Conservation (phyloP, 345 rosid species). For the Citrus cavaleriei region DNA sequence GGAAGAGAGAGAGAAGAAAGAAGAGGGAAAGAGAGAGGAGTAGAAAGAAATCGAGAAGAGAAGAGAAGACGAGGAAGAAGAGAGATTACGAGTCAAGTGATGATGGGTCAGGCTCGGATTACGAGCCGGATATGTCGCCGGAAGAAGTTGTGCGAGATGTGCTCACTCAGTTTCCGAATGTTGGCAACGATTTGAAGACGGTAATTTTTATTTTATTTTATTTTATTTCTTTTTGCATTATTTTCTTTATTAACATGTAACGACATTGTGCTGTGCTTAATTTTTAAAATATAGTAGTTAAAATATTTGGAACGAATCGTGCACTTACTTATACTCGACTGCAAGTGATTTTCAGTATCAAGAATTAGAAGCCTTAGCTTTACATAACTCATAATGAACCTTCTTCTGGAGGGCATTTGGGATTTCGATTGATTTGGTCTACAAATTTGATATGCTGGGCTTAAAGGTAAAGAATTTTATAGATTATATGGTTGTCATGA, state of each 20-base stretch:
- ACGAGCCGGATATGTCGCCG: constrained; percentile 37
- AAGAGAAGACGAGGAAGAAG: constrained; percentile 25
- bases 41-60: constrained; percentile 40
- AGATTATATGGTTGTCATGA: background rate
- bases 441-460: background rate
- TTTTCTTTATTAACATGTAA: background rate
- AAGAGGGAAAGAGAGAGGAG: constrained; percentile 37
- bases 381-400: background rate
- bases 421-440: background rate
- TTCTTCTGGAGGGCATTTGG: background rate
- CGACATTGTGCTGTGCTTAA: no score
- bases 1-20: constrained; percentile 38
- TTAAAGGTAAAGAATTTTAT: background rate
- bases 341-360: no score
- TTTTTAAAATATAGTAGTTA: no score
- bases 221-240: background rate
- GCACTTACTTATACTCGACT: no score
- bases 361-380: no score
- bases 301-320: no score
- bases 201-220: constrained; percentile 19
- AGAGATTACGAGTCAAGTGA: constrained; percentile 27
- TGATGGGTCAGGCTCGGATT: constrained; percentile 27
- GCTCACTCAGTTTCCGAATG: constrained; percentile 57
- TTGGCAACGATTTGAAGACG: constrained; percentile 68
- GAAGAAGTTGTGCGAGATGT: constrained; percentile 45